Base-by-base conservation (phyloP, 2,329 filamentous ascomycete species). In the Calonectria pauciramosa region DNA sequence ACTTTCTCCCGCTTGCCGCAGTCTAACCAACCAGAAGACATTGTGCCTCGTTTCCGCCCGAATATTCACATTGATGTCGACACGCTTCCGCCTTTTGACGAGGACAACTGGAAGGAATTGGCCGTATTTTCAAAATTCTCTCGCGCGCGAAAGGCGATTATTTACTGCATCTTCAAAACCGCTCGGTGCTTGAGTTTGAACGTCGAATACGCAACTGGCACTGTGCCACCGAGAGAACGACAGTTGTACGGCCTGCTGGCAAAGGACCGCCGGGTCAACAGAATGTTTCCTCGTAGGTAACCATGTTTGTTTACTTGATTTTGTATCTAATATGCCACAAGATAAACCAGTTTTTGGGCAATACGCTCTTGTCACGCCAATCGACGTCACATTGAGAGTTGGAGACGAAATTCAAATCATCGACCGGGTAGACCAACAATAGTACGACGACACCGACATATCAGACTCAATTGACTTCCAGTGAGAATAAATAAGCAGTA, bases 51-150 rank as follows among this genome's bases (percentile, higher is more conserved):
- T 34, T 60, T 60, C 56, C 56, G 56, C 11, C 56, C 56, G 11
- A 60, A 38, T 32, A 60, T 60, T 36, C 56, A 60, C 56, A 60
- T 60, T 60, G 56, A 60, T 60, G 56, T 34, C 10, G 56, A 32
- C n/a, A 23, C 32, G 20, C 26, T 60, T 23, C 30, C 28, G 32
- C 30, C 56, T 4, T 60, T 60, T 36, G 56, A 60, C n/a, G 56
- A 60, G 32, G 56, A 60, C 32, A 36, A 36, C 14, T 60, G 56
- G 56, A 36, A 34, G n/a, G 20, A 34, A 11, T 11, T 60, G 10
- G 32, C 56, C 3, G 56, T 60, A 34, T 60, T 18, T 32, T 38
- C 30, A 23, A 32, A 32, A 34, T 23, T 23, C 16, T 23, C n/a
- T 60, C 26, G 13, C 14, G 28, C 32, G n/a, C 36, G n/a, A 14